Conservation (phyloP, 2,329 filamentous ascomycete species). For the Trichophyton verrucosum region DNA sequence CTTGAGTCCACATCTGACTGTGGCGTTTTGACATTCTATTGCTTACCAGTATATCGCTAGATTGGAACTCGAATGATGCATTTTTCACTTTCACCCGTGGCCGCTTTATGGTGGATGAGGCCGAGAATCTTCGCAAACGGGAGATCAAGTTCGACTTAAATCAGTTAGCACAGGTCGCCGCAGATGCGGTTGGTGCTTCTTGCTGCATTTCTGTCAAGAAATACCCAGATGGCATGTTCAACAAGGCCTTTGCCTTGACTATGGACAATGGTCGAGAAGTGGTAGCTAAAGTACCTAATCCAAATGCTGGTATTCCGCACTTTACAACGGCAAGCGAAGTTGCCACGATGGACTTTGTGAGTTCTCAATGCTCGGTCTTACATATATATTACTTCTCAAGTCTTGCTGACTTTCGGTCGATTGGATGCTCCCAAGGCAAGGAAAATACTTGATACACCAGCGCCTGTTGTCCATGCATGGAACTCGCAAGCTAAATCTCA, state of each 20-base stretch:
- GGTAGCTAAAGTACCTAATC: conserved; percentile 22
- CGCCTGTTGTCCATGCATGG: conserved; percentile 11
- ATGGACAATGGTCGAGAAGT: conserved; percentile 23
- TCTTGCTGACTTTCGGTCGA: background rate
- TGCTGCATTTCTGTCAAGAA: conserved; percentile 23
- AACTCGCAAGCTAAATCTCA: conserved; percentile 12
- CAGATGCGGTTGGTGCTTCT: conserved; percentile 19
- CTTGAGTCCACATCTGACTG: too few relatives aligned
- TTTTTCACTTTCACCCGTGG: conserved; percentile 23
- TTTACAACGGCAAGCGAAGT: conserved; percentile 17
- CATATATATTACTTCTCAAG: background rate
- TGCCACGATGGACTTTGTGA: conserved; percentile 19
- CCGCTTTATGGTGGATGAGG: conserved; percentile 20
- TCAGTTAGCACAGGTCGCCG: conserved; percentile 23
- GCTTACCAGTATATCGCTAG: conserved; percentile 5
- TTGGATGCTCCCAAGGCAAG: conserved; percentile 5
- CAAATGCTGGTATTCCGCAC: conserved; percentile 17
- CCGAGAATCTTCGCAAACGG: conserved; percentile 15
- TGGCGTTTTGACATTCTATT: too few relatives aligned
- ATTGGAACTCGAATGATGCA: conserved; percentile 20
- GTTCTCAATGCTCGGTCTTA: background rate
- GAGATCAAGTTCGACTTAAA: conserved; percentile 22
- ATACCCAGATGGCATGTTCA: conserved; percentile 23
- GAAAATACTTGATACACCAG: conserved; percentile 11
- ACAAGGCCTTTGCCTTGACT: conserved; percentile 26